Base-by-base conservation (phyloP, 148 eudicot genomes). In the Rheum nobile region DNA sequence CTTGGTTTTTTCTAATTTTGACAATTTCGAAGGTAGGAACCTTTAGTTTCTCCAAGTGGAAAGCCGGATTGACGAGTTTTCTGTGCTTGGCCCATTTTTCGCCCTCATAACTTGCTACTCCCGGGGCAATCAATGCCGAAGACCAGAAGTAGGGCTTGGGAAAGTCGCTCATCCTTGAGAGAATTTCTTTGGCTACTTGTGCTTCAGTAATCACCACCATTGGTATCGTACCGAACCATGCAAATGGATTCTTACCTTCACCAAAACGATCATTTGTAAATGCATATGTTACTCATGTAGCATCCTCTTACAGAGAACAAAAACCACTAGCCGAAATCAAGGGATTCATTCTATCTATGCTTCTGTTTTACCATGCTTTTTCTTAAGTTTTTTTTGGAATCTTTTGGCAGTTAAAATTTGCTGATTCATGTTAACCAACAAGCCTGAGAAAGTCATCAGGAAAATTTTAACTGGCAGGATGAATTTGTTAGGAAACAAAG, bases 11-110 rank as follows among this genome's bases (percentile, higher is more conserved):
- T 26, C 34, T 24, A 9, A 59, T 13, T 9, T 68, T 32, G 72
- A 37, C 10, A 29, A 65, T 24, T 11, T 65, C 31, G 17, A 11
- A 38, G 16, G 7, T 14, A 37, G 35, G 16, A 38, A 71, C 73
- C 73, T 71, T 71, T 13, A 71, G 19, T 71, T 71, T 71, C 73
- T 71, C 73, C 48, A 38, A 39, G 73, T 71, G 73, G 50, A 71
- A 71, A 41, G 48, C 73, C 21, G 73, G 73, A 43, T 71, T 71
- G 50, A 41, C 32, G 17, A 71, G 50, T 43, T 71, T 71, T 26
- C 50, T 71, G 22, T 41, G 73, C 34, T 71, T 39, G 31, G 48
- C 73, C 73, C 73, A 71, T 71, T 71, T 71, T 38, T 71, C 31
- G 4, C 73, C 73, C 31, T 71, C 73, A 71, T 43, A 71, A 43